Evolutionary conservation across 2,329 filamentous ascomycete species (phyloP), one percentile per base, ranked within the genome.

Genomic region (Colletotrichum truncatum): DNA sequence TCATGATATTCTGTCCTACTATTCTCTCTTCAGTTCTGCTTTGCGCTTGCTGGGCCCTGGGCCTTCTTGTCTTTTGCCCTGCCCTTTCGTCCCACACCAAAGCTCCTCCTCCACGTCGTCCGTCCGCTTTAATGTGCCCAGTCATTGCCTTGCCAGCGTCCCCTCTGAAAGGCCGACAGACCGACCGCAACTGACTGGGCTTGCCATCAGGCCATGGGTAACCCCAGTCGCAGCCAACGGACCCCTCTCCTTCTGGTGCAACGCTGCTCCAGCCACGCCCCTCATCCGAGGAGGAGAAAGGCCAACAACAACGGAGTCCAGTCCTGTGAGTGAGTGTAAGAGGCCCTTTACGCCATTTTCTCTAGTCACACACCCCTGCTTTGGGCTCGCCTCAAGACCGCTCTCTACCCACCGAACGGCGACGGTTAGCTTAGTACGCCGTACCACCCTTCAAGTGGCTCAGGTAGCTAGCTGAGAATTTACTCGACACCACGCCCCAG

Each of bases 241-340:
- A 52, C 64, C 64, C 64, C 61, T 61, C 65, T 53, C 43, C 25
- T 48, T 12, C 70, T 72, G 70, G 75, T 76, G 71, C 71, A 70
- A 77, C 75, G 41, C 70, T 75, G 74, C 70, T 76, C 65, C 68
- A 70, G 63, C 63, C 73, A 74, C 74, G 68, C 74, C 65, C 49
- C 62, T 49, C 12, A 30, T 21, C 30, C 32, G 34, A 41, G n/a
- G 21, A 54, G 25, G 34, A 51, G 38, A 39, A 36, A 52, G 52
- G 18, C n/a, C n/a, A 38, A 62, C 53, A 38, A 64, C 61, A 46
- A 64, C 46, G 55, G 56, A 53, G 30, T 55, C 45, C 38, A 59
- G 54, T 52, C 38, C 38, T 52, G 36, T 49, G 16, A 64, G 45
- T 18, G 25, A 21, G 30, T n/a, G n/a, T n/a, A n/a, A 36, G 36